These are phyloP conservation scores for Litsea cubeba DNA, from an alignment of 164 flowering plant genomes.

Conservation along the genomic window DNA sequence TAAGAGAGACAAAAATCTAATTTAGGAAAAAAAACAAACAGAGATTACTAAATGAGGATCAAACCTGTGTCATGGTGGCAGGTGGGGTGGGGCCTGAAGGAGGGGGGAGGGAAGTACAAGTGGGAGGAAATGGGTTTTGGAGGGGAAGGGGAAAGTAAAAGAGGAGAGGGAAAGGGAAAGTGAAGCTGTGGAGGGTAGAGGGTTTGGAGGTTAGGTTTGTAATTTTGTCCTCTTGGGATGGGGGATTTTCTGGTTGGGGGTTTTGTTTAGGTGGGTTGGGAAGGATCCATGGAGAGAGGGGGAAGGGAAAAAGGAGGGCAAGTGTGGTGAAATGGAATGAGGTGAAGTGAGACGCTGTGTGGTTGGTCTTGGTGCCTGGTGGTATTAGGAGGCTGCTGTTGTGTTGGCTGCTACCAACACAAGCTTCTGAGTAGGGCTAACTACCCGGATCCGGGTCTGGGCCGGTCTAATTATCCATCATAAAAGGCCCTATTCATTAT, in stretches of 20 bases:
- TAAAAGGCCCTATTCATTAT: no score
- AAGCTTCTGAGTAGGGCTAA: not conserved
- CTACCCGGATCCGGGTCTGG: not conserved
- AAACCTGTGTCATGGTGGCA: constrained; percentile 62
- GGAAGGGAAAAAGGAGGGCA: not conserved
- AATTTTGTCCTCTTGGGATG: constrained; percentile 18
- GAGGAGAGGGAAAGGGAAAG: constrained; percentile 57
- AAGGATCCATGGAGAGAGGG: constrained; percentile 33
- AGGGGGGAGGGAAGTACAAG: constrained; percentile 24
- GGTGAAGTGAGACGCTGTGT: not conserved
- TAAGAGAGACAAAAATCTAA: not conserved
- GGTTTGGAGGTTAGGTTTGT: constrained; percentile 13
- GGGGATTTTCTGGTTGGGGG: constrained; percentile 24
- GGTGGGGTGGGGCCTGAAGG: constrained; percentile 34
- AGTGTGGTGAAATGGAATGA: not conserved
- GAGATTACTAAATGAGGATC: not conserved
- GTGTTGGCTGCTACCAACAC: not conserved
- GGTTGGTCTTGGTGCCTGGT: not conserved
- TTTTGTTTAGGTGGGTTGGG: constrained; percentile 26
- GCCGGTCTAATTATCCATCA: not conserved
- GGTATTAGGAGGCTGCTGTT: no score
- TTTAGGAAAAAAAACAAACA: not conserved
- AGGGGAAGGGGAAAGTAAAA: constrained; percentile 29
- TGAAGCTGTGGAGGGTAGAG: constrained; percentile 34
- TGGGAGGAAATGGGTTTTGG: no score